Conservation (phyloP, 78 protist genomes). For the Pelomyxa schiedti region DNA sequence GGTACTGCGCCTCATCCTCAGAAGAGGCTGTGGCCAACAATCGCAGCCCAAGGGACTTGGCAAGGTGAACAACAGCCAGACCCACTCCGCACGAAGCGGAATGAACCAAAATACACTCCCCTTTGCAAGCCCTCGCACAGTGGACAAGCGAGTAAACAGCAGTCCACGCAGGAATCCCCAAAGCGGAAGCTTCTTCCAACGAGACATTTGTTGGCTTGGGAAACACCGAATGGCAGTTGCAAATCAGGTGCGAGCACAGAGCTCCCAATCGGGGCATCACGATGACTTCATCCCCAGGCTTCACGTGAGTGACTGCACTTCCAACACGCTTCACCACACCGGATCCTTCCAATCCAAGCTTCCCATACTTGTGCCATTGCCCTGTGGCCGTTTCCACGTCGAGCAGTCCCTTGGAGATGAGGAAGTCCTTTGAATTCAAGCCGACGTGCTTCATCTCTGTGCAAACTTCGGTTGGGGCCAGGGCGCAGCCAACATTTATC, state of each 20-base stretch:
- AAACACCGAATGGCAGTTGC: not conserved
- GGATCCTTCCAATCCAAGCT: slow-evolving; percentile 37
- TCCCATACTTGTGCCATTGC: too few species aligned
- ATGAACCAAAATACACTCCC: slow-evolving; percentile 51
- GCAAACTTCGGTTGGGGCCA: not conserved
- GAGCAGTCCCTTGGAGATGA: not conserved
- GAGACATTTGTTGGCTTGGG: not conserved
- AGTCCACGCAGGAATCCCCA: slow-evolving; percentile 10
- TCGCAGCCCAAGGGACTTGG: slow-evolving; percentile 42
- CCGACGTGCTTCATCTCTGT: not conserved
- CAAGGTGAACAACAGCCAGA: slow-evolving; percentile 67
- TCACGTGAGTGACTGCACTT: not conserved
- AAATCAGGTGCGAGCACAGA: not conserved
- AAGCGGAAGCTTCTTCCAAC: not conserved
- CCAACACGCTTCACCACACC: slow-evolving; percentile 33
- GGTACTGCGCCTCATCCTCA: slow-evolving; percentile 8
- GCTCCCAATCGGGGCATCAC: not conserved
- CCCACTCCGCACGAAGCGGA: slow-evolving; percentile 78
- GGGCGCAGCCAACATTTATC: not conserved
- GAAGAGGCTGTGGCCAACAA: slow-evolving; percentile 24
- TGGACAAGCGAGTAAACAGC: slow-evolving; percentile 17
- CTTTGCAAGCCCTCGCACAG: slow-evolving; percentile 19
- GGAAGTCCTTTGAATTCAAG: not conserved
- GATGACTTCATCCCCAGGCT: slow-evolving; percentile 30
- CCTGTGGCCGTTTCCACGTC: not conserved